Evolutionary conservation across 2,329 filamentous ascomycete species (phyloP).

Genomic region (Amauroascus niger): DNA sequence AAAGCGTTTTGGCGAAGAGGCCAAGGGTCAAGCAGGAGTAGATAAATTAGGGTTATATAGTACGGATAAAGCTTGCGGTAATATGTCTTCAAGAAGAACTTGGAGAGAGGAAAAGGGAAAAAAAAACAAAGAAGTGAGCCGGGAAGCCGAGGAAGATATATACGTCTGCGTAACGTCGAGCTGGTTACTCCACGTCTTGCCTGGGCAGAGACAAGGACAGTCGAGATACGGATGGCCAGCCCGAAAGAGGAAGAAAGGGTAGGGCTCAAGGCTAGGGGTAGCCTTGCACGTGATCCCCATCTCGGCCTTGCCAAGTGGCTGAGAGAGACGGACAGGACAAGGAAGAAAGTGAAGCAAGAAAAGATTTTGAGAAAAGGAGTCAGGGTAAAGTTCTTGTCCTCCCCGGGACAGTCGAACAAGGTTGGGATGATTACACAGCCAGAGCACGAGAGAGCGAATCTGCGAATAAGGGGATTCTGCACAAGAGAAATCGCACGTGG

Average conservation of each 20-base stretch:
- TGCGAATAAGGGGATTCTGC: conserved; percentile 9
- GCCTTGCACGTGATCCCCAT: conserved; percentile 7
- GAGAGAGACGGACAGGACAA: background rate
- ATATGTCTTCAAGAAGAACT: conserved; percentile 4
- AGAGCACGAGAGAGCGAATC: conserved; percentile 10
- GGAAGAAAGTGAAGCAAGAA: conserved; percentile 11
- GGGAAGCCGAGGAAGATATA: conserved; percentile 8
- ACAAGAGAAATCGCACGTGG: conserved; percentile 11
- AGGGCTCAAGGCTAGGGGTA: conserved; percentile 7
- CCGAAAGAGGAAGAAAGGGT: background rate
- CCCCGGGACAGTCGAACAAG: background rate
- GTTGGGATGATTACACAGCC: conserved; percentile 10
- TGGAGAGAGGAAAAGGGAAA: too few relatives aligned
- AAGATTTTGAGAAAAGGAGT: background rate
- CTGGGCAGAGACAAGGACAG: conserved; percentile 9
- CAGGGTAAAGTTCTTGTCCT: conserved; percentile 3
- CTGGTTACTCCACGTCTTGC: conserved; percentile 13
- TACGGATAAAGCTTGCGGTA: background rate
- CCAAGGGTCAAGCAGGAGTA: background rate
- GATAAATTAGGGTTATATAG: conserved; percentile 8
- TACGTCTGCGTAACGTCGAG: conserved; percentile 10
- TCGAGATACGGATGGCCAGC: conserved; percentile 5
- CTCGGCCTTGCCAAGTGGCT: background rate
- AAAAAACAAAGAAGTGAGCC: conserved; percentile 3
- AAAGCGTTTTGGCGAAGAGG: background rate